Percentiles rank a stretch among this genome's conserved stretches.
These are phyloP conservation scores for Fraxinus sp. DNA, from an alignment of 305 asterid species.

Conservation along the genomic window DNA sequence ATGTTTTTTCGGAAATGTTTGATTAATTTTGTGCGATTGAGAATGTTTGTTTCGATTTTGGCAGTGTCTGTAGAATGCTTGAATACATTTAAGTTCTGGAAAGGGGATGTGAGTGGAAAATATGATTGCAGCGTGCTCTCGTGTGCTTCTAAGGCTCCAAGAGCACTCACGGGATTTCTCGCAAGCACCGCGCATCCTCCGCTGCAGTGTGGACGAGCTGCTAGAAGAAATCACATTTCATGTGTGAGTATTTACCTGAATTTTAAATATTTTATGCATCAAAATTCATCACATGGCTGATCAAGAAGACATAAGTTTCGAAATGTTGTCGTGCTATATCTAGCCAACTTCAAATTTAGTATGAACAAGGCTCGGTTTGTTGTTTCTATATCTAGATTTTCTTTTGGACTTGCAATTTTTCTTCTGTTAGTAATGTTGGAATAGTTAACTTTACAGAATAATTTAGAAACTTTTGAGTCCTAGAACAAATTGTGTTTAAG, in stretches of 20 bases:
- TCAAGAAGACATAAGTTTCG: not conserved
- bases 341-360: not conserved
- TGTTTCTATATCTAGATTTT: slow-evolving; percentile 8
- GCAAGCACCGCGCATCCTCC: slow-evolving; percentile 78
- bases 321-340: not conserved
- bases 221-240: slow-evolving; percentile 41
- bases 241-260: slow-evolving; percentile 46
- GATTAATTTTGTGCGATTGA: not conserved
- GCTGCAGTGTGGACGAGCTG: slow-evolving; percentile 41
- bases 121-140: slow-evolving; percentile 64
- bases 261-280: not conserved
- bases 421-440: not conserved
- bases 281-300: not conserved
- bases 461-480: not conserved
- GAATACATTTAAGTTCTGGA: slow-evolving; percentile 69
- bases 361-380: not conserved
- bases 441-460: not conserved
- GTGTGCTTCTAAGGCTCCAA: slow-evolving; percentile 83
- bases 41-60: slow-evolving; percentile 4
- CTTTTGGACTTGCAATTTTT: not conserved
- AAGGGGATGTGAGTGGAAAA: slow-evolving; percentile 67
- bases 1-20: not conserved
- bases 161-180: slow-evolving; percentile 74
- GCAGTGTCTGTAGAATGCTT: slow-evolving; percentile 80
- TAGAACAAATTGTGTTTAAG: not conserved